Conservation (phyloP, 805 yeast genomes). For the Candida pseudofarinosa region DNA sequence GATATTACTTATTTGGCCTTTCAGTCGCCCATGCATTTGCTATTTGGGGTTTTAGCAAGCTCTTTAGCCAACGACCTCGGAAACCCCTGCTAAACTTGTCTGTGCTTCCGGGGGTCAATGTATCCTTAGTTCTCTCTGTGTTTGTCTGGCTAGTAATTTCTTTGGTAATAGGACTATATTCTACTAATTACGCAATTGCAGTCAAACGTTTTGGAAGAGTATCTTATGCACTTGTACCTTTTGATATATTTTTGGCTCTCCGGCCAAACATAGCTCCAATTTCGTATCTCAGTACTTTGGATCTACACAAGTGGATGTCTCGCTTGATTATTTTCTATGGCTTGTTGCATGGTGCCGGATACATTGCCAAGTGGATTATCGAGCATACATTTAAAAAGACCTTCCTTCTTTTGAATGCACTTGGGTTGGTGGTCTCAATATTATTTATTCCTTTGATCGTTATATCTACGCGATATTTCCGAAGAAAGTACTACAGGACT, state of each 20-base stretch:
- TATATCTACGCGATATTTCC: constrained; percentile 45
- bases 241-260: constrained; percentile 52
- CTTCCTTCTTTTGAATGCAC: constrained; percentile 38
- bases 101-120: background rate
- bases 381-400: constrained; percentile 31
- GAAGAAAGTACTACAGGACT: constrained; percentile 45
- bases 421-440: constrained; percentile 47
- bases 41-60: constrained; percentile 18
- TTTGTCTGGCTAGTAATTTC: constrained; percentile 29
- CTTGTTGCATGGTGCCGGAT: constrained; percentile 52
- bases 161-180: constrained; percentile 28
- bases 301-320: constrained; percentile 70
- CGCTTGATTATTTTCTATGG: constrained; percentile 47
- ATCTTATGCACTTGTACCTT: constrained; percentile 53
- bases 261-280: constrained; percentile 41
- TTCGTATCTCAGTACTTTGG: constrained; percentile 51
- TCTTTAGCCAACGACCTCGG: background rate
- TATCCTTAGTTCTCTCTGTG: constrained; percentile 16
- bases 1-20: constrained; percentile 46
- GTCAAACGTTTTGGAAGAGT: constrained; percentile 61
- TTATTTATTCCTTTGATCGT: constrained; percentile 34
- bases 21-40: constrained; percentile 37
- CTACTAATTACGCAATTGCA: constrained; percentile 30
- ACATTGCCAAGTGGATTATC: constrained; percentile 43
- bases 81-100: background rate